Conservation (phyloP, 306 rosid genomes). For the Vicia sativa region DNA sequence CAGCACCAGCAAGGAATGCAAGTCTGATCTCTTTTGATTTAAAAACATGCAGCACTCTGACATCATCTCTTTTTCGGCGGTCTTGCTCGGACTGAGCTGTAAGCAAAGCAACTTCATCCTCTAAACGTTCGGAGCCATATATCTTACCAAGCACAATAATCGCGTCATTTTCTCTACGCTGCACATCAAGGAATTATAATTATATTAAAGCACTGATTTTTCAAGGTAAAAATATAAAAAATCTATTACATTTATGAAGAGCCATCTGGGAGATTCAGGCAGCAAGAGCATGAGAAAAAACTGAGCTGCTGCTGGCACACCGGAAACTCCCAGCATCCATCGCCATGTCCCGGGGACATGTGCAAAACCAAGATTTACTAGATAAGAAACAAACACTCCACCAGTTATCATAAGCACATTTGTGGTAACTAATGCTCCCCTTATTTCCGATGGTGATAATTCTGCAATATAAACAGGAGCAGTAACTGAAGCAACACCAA, state of each 20-base stretch:
- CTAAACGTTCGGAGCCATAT: constrained; percentile 67
- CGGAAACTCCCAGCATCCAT: constrained; percentile 60
- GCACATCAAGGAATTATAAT: constrained; percentile 32
- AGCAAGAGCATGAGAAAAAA: constrained; percentile 71
- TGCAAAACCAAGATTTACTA: constrained; percentile 66
- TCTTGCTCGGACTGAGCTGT: constrained; percentile 68
- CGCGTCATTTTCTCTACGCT: constrained; percentile 66
- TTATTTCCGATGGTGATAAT: constrained; percentile 86
- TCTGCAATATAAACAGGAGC: constrained; percentile 96
- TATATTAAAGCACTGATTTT: not conserved
- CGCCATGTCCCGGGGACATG: constrained; percentile 80
- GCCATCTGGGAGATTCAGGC: constrained; percentile 99
- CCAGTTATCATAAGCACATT: constrained; percentile 89
- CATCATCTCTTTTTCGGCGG: constrained; percentile 42
- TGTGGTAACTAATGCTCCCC: constrained; percentile 82
- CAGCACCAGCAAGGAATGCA: constrained; percentile 87
- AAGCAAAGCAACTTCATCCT: constrained; percentile 72
- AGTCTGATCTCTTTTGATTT: constrained; percentile 73
- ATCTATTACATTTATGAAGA: constrained; percentile 59
- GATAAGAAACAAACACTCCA: constrained; percentile 91
- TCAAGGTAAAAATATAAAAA: constrained; percentile 1
- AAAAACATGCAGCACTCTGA: constrained; percentile 63
- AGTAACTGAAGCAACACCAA: constrained; percentile 86
- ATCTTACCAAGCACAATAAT: constrained; percentile 73
- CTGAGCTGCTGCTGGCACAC: constrained; percentile 78